phyloP scores from a whole-genome alignment of 257 asterid species.

The Anisodus tanguticus region DNA sequence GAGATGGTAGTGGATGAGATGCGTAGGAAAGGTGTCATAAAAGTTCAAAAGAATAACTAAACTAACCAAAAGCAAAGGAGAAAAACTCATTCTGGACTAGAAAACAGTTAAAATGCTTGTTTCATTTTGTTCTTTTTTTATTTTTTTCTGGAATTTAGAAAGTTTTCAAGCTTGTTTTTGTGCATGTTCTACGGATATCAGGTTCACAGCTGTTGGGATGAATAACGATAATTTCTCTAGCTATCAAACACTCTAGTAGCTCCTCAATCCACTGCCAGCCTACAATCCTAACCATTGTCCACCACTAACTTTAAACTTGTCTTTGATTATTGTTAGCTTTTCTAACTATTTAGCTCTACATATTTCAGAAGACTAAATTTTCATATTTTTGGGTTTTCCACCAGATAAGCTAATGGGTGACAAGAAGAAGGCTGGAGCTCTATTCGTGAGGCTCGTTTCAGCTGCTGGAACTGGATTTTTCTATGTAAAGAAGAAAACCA shows the following conservation, averaged over 20 bases:
- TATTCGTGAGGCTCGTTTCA: neutral
- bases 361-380: neutral
- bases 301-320: neutral
- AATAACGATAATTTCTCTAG: neutral
- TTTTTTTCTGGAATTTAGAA: too few species aligned
- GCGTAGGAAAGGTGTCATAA: neutral
- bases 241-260: neutral
- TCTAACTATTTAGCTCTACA: neutral
- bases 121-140: too few species aligned
- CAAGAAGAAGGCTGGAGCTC: slow-evolving; percentile 7
- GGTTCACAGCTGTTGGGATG: neutral
- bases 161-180: neutral
- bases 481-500: neutral
- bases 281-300: neutral
- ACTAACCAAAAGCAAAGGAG: neutral
- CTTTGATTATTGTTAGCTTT: neutral
- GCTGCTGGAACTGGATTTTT: neutral
- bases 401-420: slow-evolving; percentile 2
- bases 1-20: too few species aligned
- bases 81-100: neutral
- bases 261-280: neutral
- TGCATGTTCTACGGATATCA: neutral
- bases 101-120: neutral
- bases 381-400: neutral
- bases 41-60: neutral